Evolutionary conservation across 495 filamentous ascomycete genomes (phyloP).

Genomic region (Podospora pseudopauciseta): DNA sequence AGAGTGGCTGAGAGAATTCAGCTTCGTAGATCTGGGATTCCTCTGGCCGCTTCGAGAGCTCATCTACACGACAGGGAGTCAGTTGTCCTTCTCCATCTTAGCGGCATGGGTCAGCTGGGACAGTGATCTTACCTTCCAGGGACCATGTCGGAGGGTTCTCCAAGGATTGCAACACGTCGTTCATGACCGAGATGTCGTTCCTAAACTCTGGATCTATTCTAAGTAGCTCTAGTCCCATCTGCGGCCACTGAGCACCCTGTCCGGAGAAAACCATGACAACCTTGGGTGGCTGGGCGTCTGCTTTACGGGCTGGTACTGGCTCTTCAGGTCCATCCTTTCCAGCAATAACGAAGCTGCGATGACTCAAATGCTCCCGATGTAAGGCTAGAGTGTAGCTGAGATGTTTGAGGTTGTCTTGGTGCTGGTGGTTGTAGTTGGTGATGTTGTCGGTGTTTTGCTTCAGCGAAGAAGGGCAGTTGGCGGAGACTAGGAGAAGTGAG

Average conservation of each 20-base stretch:
- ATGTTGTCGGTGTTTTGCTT: not conserved
- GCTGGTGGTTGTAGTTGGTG: not conserved
- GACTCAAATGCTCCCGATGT: not conserved
- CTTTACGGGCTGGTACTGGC: not conserved
- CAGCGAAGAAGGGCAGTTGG: constrained; percentile 4
- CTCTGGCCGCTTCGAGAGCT: not conserved
- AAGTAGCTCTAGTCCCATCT: constrained; percentile 19
- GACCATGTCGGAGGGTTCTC: not conserved
- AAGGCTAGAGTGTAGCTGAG: not conserved
- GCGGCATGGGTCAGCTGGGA: too few species aligned
- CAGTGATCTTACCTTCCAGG: not conserved
- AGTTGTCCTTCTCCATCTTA: not conserved
- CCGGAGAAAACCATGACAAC: constrained; percentile 10
- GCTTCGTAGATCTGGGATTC: not conserved
- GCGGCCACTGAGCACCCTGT: constrained; percentile 32
- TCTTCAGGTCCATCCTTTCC: not conserved
- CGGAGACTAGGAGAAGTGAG: constrained; percentile 4
- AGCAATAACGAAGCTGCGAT: not conserved
- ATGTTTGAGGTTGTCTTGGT: not conserved
- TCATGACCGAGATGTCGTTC: not conserved
- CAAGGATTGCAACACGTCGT: not conserved
- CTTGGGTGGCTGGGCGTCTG: not conserved
- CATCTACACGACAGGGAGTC: not conserved
- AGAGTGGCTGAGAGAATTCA: constrained; percentile 38
- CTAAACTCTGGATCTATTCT: not conserved